These are phyloP conservation scores for Arabidopsis arenosa DNA, from an alignment of 345 rosid genomes.

Conservation along the genomic window DNA sequence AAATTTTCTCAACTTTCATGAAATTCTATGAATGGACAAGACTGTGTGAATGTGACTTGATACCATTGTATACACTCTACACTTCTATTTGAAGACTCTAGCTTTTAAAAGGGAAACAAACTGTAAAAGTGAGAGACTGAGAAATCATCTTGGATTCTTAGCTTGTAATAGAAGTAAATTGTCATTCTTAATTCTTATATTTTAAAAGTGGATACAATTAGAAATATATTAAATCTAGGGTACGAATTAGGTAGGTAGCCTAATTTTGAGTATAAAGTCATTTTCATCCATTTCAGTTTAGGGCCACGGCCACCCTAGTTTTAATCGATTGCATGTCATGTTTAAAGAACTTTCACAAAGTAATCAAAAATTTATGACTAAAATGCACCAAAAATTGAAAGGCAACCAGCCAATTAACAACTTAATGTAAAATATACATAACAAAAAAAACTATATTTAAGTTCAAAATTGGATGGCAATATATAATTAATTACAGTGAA, in stretches of 20 bases:
- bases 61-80: too few relatives aligned
- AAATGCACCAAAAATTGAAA: conserved; percentile 17
- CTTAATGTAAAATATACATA: not conserved
- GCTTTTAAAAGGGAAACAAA: not conserved
- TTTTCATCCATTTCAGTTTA: not conserved
- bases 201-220: not conserved
- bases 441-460: not conserved
- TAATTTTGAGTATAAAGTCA: not conserved
- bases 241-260: not conserved
- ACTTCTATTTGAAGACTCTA: too few relatives aligned
- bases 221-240: not conserved
- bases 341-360: not conserved
- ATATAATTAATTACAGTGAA: not conserved
- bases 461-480: not conserved
- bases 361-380: not conserved
- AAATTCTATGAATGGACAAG: too few relatives aligned
- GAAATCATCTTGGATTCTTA: conserved; percentile 22
- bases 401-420: conserved; percentile 30
- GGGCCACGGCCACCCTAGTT: not conserved
- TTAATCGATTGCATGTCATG: not conserved
- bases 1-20: too few relatives aligned
- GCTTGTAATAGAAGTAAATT: conserved; percentile 25
- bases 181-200: not conserved
- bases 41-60: too few relatives aligned
- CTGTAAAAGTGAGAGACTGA: conserved; percentile 3